phyloP scores from a whole-genome alignment of 306 rosid species.

The Macrotyloma uniflorum region DNA sequence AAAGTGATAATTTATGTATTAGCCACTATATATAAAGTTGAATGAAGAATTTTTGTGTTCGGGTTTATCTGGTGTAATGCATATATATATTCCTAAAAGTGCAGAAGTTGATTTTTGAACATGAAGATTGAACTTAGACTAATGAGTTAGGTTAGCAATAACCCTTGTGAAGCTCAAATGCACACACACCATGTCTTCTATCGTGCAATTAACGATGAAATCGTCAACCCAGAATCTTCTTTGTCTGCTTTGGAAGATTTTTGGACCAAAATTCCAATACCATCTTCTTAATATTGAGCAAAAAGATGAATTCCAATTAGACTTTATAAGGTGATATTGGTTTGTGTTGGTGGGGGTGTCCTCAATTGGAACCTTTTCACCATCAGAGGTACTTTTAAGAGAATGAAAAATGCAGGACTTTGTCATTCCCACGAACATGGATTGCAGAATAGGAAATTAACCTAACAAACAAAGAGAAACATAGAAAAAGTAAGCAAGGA shows the following conservation, averaged over 20 bases:
- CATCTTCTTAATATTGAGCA: conserved; percentile 1
- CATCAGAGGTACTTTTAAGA: conserved; percentile 7
- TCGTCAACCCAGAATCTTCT: conserved; percentile 57
- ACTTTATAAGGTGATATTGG: conserved; percentile 28
- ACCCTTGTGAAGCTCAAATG: too few relatives aligned
- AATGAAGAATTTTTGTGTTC: too few relatives aligned
- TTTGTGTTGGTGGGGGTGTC: conserved; percentile 18
- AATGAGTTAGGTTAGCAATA: too few relatives aligned
- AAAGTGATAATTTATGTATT: too few relatives aligned
- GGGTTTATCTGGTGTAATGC: too few relatives aligned
- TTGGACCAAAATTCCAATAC: conserved; percentile 48
- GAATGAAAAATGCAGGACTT: conserved; percentile 41
- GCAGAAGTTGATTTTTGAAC: too few relatives aligned
- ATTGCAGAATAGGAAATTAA: conserved; percentile 32
- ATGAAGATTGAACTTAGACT: too few relatives aligned
- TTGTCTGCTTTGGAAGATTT: conserved; percentile 47
- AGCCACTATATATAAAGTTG: too few relatives aligned
- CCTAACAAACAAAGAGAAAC: conserved; percentile 40
- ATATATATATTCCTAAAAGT: too few relatives aligned
- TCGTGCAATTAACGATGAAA: too few relatives aligned
- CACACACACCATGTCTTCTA: conserved; percentile 13
- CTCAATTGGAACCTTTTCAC: conserved; percentile 39
- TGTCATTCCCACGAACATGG: conserved; percentile 41
- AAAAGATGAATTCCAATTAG: conserved; percentile 25
- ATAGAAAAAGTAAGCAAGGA: not conserved